Evolutionary conservation across 2,329 filamentous ascomycete species (phyloP), one percentile per base, ranked within the genome.

Genomic region (Penicillium brevicompactum): DNA sequence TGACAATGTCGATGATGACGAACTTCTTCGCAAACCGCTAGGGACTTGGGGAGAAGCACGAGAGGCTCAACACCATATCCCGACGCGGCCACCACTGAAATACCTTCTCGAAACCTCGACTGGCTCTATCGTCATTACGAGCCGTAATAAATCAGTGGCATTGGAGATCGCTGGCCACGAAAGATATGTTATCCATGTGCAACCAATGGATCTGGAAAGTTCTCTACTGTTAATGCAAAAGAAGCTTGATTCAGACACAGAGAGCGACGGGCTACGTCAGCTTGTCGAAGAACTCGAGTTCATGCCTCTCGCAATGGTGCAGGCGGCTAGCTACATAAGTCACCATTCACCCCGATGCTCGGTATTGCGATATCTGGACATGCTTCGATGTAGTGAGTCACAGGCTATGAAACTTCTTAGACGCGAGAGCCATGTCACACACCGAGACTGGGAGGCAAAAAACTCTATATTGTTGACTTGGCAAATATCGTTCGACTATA

Each of bases 401-500:
- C 67, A 68, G 31, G 61, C 62, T 53, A 45, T 30, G 3, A 46
- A 32, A 14, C 66, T 75, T 7, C 55, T 75, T 1, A 48, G 67
- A 21, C 10, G 67, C 34, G 69, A 76, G 9, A 50, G 13, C 32
- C 63, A 64, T 1, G 37, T 52, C 13, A 43, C 66, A 4, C 52
- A 60, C 27, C 55, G 67, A 56, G 62, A 70, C 44, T 30, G 40
- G 18, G 55, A 59, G 18, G 61, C 62, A 2, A 60, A 64, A 16
- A 68, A 70, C 46, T 65, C 63, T 1, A 61, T 71, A 22, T 14
- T 67, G 5, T 37, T 56, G 10, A 73, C 70, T 2, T 73, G 67
- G 71, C 63, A 67, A 49, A 68, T 73, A 21, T 70, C 70, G 1
- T 74, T 73, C 49, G 62, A 71, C n/a, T 45, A 64, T 16, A 67